Evolutionary conservation across 163 green algal genomes (phyloP).

Genomic region (Trebouxiophyceae sp.): DNA sequence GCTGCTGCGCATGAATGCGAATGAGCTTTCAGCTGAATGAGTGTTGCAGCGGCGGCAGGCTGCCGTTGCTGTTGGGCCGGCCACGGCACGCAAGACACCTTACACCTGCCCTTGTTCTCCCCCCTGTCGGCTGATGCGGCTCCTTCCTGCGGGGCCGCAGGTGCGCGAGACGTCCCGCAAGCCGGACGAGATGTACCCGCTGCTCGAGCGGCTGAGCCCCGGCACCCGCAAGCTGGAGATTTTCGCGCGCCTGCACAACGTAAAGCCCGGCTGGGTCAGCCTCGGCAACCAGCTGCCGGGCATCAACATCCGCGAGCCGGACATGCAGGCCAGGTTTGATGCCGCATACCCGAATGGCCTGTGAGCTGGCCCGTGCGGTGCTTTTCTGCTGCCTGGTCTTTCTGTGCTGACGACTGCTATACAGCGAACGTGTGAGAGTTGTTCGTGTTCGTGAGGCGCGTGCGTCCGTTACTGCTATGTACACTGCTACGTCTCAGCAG

Average conservation of each 20-base stretch:
- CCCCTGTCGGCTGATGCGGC: background rate
- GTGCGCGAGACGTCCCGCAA: conserved; percentile 78
- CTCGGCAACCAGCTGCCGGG: conserved; percentile 70
- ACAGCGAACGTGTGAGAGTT: too few relatives aligned
- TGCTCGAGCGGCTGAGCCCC: conserved; percentile 74
- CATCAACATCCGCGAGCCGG: conserved; percentile 41
- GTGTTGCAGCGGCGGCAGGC: background rate
- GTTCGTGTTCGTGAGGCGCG: too few relatives aligned
- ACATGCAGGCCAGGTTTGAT: conserved; percentile 44
- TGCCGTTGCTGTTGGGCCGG: too few relatives aligned
- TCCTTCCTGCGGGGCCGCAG: conserved; percentile 1
- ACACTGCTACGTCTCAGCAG: too few relatives aligned
- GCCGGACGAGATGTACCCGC: conserved; percentile 81
- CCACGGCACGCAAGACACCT: too few relatives aligned
- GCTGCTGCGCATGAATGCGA: too few relatives aligned
- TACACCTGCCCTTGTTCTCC: background rate
- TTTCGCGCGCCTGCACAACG: conserved; percentile 73
- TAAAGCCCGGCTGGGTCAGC: conserved; percentile 64
- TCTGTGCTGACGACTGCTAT: too few relatives aligned
- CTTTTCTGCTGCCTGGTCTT: too few relatives aligned
- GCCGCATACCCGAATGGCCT: conserved; percentile 3
- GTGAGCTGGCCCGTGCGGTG: too few relatives aligned
- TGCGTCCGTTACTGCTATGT: too few relatives aligned
- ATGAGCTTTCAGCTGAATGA: too few relatives aligned
- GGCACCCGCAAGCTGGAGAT: conserved; percentile 61